Evolutionary conservation across 768 basidiomycete species (phyloP), one percentile per base, ranked within the genome.

Genomic region (Rhodosporidiobolus sp.): DNA sequence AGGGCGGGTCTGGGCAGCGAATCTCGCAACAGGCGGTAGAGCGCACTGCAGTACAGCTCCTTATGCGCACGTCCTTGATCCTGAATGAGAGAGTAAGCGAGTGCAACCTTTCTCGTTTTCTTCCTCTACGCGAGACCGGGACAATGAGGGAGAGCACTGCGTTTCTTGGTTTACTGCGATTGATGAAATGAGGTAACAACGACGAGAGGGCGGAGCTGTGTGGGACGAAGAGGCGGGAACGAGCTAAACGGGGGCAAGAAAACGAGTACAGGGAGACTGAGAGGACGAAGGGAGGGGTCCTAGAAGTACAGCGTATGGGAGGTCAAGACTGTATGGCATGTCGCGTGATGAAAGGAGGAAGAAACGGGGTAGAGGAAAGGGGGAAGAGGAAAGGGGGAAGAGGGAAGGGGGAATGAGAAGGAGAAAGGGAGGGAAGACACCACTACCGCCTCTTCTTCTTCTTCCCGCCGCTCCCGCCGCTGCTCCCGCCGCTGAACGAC

Each of bases 1-100:
- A 65, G 75, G 3, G 71, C 72, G 4, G 75, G 75, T 14, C 57
- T 76, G 14, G 75, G 75, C 6, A 55, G 53, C 9, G 75, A 76
- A 28, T 68, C 66, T 7, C 52, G 75, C 48, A 76, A 76, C 59
- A 53, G 75, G 22, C 65, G 75, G 12, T 76, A 72, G 69, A 43
- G 38, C 38, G 14, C 14, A 7, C 8, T 43, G 14, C 38, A 43
- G 38, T 14, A 43, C 7, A 7, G 7, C 8, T 43, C 7, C 8
- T 14, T 43, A 43, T 43, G 7, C 38, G 38, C 38, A 14, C 38
- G 8, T 43, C 14, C 38, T 43, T 43, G 38, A 7, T 7, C 8
- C 38, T 7, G 38, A 43, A 14, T 7, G 38, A 43, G 38, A 43
- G 7, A 14, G 14, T 43, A 14, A 7, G 38, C 38, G 7, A 7